Base-by-base conservation (phyloP, 352 stramenopile genomes). In the Globisporangium iwayamae region DNA sequence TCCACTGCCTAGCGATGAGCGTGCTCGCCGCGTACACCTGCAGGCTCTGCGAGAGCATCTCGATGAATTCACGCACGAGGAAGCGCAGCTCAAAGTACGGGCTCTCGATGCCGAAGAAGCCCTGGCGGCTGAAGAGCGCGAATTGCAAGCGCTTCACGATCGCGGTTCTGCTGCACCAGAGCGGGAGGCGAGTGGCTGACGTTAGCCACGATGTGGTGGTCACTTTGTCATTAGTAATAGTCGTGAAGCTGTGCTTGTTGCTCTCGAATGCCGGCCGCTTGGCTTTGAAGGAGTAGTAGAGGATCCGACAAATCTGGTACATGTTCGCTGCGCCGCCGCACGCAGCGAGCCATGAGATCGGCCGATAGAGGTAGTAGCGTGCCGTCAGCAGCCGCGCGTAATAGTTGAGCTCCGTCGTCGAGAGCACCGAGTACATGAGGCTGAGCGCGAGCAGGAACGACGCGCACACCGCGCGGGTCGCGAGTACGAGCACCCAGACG, bases 1-100 rank as follows among this genome's bases (percentile, higher is more conserved):
- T 71, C 68, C 60, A 71, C 2, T 25, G 14, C 2, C 57, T 55
- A 1, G 47, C 36, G 50, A 69, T 60, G 25, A 69, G 45, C 3
- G 11, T 38, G 22, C 65, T 74, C 38, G 64, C 52, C 7, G 58
- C 41, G 38, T 69, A 66, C 39, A 60, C 65, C 43, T 74, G 65
- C 3, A 63, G 3, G 9, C 45, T 70, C 58, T 75, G 69, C 18
- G 66, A 75, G 20, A 65, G 39, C 51, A 72, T 70, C 57, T 75
- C 66, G 16, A 67, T 10, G 14, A 56, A 22, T 51, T 73, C 66
- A 36, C 62, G 55, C 9, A 67, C 16, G 4, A 73, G 30, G 11
- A 70, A 75, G 8, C 59, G 36, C 9, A 55, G 11, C 25, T 72
- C 60, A 50, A 75, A 73, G 38, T 68, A 70, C 39, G 34, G 32